A percentile compares a stretch with the other conserved stretches of the same genome.
These are phyloP conservation scores for Mycena chlorophos DNA, from an alignment of 768 basidiomycete genomes.

Conservation along the genomic window DNA sequence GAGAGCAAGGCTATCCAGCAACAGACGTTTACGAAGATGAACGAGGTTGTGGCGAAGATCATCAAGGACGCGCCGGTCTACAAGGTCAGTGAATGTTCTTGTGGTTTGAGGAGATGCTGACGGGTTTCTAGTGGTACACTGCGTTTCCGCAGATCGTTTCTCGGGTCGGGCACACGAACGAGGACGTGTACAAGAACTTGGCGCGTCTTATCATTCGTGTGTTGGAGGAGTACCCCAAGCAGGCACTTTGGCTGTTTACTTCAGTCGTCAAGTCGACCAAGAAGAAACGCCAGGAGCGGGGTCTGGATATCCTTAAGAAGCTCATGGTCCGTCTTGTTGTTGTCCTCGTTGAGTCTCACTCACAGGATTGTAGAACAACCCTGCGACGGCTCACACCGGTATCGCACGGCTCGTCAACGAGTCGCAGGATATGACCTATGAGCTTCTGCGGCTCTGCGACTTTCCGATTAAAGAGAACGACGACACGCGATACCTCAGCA, in stretches of 20 bases:
- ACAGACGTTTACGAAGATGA: conserved; percentile 56
- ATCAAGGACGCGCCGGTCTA: conserved; percentile 69
- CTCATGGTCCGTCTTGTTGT: conserved; percentile 47
- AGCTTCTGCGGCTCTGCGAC: conserved; percentile 69
- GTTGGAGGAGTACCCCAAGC: conserved; percentile 82
- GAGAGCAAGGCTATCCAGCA: conserved; percentile 43
- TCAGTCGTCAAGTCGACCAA: conserved; percentile 87
- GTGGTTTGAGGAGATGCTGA: conserved; percentile 2
- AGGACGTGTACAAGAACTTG: conserved; percentile 59
- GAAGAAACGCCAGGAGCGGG: conserved; percentile 56
- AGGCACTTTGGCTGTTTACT: conserved; percentile 90
- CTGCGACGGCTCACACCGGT: conserved; percentile 39
- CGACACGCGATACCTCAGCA: conserved; percentile 38
- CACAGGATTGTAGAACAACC: conserved; percentile 40
- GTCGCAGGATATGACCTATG: conserved; percentile 63
- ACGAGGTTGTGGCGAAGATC: conserved; percentile 51
- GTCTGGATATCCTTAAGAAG: conserved; percentile 54
- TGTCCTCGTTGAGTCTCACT: conserved; percentile 1
- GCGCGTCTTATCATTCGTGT: conserved; percentile 68
- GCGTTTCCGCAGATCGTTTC: conserved; percentile 98
- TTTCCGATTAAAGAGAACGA: conserved; percentile 42
- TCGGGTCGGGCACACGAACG: conserved; percentile 76
- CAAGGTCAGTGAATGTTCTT: conserved; percentile 52
- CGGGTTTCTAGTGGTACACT: conserved; percentile 75
- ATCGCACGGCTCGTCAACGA: conserved; percentile 54